phyloP scores from a whole-genome alignment of 305 asterid genomes.

The Rubia peregrina region DNA sequence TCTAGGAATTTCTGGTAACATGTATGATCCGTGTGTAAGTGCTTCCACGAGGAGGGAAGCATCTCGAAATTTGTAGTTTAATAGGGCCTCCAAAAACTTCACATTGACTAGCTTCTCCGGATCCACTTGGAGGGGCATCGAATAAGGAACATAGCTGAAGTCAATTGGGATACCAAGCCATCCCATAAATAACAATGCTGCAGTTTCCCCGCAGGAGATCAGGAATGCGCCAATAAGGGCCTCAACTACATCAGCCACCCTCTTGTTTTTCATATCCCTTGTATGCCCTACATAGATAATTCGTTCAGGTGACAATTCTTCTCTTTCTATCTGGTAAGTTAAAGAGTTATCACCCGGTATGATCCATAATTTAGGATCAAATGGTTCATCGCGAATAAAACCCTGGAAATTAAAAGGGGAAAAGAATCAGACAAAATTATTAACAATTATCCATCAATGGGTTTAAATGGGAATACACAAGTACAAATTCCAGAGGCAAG shows the following conservation, averaged over 20 bases:
- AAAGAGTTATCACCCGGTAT: constrained; percentile 52
- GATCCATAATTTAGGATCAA: constrained; percentile 63
- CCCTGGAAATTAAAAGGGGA: constrained; percentile 41
- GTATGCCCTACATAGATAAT: constrained; percentile 30
- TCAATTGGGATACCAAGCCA: constrained; percentile 64
- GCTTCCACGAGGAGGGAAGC: constrained; percentile 77
- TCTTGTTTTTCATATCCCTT: constrained; percentile 40
- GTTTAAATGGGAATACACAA: not conserved
- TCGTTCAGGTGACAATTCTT: constrained; percentile 22
- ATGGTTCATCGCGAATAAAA: constrained; percentile 61
- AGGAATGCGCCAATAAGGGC: constrained; percentile 83
- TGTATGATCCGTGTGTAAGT: constrained; percentile 74
- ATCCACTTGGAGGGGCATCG: constrained; percentile 29
- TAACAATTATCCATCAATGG: not conserved
- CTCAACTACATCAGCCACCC: constrained; percentile 70
- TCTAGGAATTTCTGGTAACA: constrained; percentile 68
- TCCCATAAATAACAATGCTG: constrained; percentile 60
- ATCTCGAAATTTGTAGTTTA: constrained; percentile 49
- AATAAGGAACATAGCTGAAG: constrained; percentile 30
- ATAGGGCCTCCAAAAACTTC: constrained; percentile 37
- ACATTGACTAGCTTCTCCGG: constrained; percentile 44
- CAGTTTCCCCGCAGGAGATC: constrained; percentile 53
- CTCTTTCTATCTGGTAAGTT: constrained; percentile 26
- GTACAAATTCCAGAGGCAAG: not conserved
- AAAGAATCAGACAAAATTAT: not conserved